Evolutionary conservation across 495 filamentous ascomycete genomes (phyloP).

Genomic region (Clavariopsis aquatica): DNA sequence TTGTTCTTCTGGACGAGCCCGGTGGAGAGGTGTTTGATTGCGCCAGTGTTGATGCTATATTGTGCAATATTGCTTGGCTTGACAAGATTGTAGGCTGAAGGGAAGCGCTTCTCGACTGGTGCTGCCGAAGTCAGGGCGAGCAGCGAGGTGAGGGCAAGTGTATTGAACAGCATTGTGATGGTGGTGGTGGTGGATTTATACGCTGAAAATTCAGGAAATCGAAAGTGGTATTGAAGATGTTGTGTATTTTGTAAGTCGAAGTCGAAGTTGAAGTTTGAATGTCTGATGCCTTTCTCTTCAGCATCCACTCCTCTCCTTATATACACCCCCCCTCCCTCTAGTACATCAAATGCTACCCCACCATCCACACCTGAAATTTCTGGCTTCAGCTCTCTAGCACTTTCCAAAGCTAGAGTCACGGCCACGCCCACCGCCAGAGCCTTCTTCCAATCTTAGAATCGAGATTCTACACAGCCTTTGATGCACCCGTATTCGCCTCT

Average conservation of each 20-base stretch:
- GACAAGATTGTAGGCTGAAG: conserved; percentile 1
- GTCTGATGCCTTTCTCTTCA: not conserved
- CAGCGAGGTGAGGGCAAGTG: conserved; percentile 10
- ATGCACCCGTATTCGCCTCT: not conserved
- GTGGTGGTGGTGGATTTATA: not conserved
- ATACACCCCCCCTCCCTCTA: not conserved
- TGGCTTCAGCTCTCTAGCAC: not conserved
- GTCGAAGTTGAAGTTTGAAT: not conserved
- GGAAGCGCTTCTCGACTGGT: not conserved
- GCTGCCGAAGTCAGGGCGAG: conserved; percentile 12
- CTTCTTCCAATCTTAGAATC: not conserved
- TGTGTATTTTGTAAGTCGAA: not conserved
- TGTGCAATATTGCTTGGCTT: conserved; percentile 4
- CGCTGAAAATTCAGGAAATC: not conserved
- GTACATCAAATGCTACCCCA: not conserved
- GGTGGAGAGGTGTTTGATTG: not conserved
- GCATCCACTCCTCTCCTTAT: not conserved
- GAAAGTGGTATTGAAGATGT: not conserved
- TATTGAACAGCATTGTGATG: conserved; percentile 9
- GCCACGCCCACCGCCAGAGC: not conserved
- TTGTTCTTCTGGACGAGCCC: conserved; percentile 15
- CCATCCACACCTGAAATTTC: not conserved
- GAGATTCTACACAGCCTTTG: not conserved
- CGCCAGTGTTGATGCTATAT: conserved; percentile 20
- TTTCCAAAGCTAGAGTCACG: not conserved